Percentiles rank a stretch among this genome's conserved stretches.
Evolutionary conservation across 2,329 filamentous ascomycete genomes (phyloP).

Genomic region (Beauveria asiatica): DNA sequence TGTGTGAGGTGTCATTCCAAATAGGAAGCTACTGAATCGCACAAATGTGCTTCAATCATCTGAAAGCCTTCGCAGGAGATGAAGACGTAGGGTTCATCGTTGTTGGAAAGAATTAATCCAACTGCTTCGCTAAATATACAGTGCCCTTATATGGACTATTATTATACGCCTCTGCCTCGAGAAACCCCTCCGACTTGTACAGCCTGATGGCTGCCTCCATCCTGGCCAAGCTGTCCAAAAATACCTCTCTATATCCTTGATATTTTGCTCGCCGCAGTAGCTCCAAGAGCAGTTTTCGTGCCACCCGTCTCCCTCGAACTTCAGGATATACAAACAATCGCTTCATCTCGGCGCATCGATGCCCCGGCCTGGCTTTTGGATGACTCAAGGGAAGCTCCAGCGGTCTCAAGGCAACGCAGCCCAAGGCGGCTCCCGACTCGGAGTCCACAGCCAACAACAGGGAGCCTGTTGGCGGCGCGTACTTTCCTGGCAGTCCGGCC

Average conservation of each 20-base stretch:
- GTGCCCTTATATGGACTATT: conserved; percentile 16
- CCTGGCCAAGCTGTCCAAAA: conserved; percentile 18
- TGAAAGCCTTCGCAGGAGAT: too few relatives aligned
- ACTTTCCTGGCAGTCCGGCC: conserved; percentile 19
- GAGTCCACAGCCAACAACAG: conserved; percentile 18
- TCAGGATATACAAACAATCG: conserved; percentile 21
- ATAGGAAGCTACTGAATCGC: too few relatives aligned
- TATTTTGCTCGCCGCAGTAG: conserved; percentile 10
- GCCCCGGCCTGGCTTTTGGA: not conserved
- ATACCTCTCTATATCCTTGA: conserved; percentile 17
- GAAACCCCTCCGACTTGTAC: conserved; percentile 20
- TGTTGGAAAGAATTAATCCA: not conserved
- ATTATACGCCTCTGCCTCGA: conserved; percentile 15
- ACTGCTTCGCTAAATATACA: conserved; percentile 16
- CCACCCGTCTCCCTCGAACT: conserved; percentile 18
- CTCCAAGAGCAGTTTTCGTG: conserved; percentile 16
- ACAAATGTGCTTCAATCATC: too few relatives aligned
- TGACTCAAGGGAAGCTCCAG: conserved; percentile 14
- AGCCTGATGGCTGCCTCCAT: conserved; percentile 19
- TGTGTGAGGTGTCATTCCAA: too few relatives aligned
- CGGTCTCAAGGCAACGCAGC: conserved; percentile 20
- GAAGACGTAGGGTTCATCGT: too few relatives aligned
- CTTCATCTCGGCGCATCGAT: conserved; percentile 20
- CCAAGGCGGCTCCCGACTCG: conserved; percentile 14
- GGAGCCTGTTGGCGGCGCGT: conserved; percentile 18